Base-by-base conservation (phyloP, 139 green algal species). In the Haematococcus sp. region DNA sequence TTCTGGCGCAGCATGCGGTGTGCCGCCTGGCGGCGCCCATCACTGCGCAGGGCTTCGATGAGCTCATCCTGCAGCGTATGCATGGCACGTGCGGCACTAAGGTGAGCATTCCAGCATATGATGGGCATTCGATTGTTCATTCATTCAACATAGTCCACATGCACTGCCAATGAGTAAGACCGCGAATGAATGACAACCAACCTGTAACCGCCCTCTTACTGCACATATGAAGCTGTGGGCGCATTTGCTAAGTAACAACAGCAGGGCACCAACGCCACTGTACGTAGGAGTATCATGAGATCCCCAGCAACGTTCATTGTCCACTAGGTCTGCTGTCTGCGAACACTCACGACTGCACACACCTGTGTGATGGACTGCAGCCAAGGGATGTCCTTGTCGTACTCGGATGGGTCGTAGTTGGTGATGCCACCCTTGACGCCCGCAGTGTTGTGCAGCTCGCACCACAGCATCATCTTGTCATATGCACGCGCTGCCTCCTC, bases 381-480 rank as follows among this genome's bases (percentile, higher is more conserved):
- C 81, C 77, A 91, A 25, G 77, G 30, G 19, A 96, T 75, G 58
- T 94, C 86, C n/a, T 75, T 77, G 40, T 93, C 87, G 64, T 97
- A 97, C 73, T 95, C 84, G 17, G 79, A 77, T 0, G 87, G 51
- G 63, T 94, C 90, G 78, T 96, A 97, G 79, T 97, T 97, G 25
- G 91, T 96, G 73, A 95, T 93, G 71, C 88, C 89, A 20, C 86
- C 84, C 78, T 97, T 96, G 25, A 91, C 65, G 43, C 87, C 86
- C 44, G 79, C 64, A 5, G 76, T 74, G 32, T 90, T 84, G 78
- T 96, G 90, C 70, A 97, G 84, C 81, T 96, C 90, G 72, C 89
- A 94, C 93, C 93, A 97, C 58, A 97, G 81, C 92, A 95, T 97
- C 93, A 97, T 97, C 75, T 91, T 92, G 86, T 97, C 92, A 80